Percentiles rank a stretch among this genome's conserved stretches.
Conservation (phyloP, 177 flowering plant genomes). For the Tripterygium wilfordii region DNA sequence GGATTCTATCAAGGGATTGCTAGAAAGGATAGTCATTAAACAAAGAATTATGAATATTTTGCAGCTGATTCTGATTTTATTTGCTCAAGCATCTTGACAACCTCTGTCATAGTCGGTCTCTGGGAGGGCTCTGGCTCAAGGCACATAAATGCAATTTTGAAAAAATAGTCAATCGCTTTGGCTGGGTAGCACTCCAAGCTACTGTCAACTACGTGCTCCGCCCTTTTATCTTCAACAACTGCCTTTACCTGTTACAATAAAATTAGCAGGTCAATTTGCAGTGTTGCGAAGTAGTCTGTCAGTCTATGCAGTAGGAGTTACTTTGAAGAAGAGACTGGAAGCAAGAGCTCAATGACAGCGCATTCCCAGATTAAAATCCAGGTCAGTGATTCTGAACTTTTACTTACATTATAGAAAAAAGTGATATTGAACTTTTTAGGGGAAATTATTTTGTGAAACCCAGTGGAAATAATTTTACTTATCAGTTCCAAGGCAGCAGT, state of each 20-base stretch:
- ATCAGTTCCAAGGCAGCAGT: too few species aligned
- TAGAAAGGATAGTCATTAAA: not conserved
- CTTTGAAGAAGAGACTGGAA: too few species aligned
- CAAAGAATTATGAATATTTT: conserved; percentile 10
- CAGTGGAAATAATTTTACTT: too few species aligned
- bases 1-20: too few species aligned
- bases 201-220: conserved; percentile 63
- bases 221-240: conserved; percentile 59
- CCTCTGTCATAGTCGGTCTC: conserved; percentile 87
- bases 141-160: conserved; percentile 67
- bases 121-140: conserved; percentile 69
- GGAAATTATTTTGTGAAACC: too few species aligned
- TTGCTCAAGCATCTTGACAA: conserved; percentile 79
- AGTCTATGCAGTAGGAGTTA: too few species aligned
- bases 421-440: too few species aligned
- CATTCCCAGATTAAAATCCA: too few species aligned
- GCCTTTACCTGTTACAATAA: conserved; percentile 66
- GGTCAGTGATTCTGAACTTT: too few species aligned
- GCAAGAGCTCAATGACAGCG: too few species aligned
- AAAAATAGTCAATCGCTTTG: conserved; percentile 52
- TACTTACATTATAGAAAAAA: too few species aligned
- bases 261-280: conserved; percentile 1
- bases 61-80: conserved; percentile 28
- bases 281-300: too few species aligned
- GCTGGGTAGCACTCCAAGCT: conserved; percentile 35